Percentiles rank a stretch among this genome's conserved stretches.
Conservation (phyloP, 106 monocot species). For the Agapanthus africanus region DNA sequence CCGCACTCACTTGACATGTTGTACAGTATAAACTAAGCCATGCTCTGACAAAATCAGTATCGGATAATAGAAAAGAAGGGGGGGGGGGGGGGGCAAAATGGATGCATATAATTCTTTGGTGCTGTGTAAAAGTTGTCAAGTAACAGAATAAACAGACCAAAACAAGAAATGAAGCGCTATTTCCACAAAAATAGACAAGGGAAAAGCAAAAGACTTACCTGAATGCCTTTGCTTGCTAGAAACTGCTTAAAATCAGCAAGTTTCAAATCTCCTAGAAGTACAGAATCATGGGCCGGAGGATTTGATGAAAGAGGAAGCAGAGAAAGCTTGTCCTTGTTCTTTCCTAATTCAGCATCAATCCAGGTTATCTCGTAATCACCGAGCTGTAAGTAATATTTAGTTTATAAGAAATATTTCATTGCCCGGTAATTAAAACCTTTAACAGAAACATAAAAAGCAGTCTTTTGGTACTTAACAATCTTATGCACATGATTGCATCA, state of each 20-base stretch:
- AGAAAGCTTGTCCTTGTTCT: conserved; percentile 51
- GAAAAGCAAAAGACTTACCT: conserved; percentile 34
- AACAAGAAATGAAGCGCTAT: not conserved
- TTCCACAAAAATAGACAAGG: not conserved
- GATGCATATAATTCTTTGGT: not conserved
- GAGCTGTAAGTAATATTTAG: conserved; percentile 46
- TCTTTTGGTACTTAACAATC: no score
- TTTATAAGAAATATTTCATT: no score
- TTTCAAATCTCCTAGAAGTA: conserved; percentile 91
- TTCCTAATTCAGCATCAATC: conserved; percentile 78
- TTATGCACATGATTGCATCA: no score
- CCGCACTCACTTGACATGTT: no score
- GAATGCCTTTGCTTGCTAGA: conserved; percentile 77
- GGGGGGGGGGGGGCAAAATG: not conserved
- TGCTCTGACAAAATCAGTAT: not conserved
- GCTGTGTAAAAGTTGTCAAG: not conserved
- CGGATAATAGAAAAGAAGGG: not conserved
- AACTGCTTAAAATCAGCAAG: conserved; percentile 97
- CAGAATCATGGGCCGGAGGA: conserved; percentile 74
- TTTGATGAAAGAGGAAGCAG: conserved; percentile 66
- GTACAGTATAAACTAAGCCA: not conserved
- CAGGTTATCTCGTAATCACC: conserved; percentile 93
- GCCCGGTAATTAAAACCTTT: no score
- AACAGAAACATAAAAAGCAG: no score
- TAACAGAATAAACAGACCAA: no score